Percentiles rank a stretch among this genome's conserved stretches.
These are phyloP conservation scores for Neltuma alba DNA, from an alignment of 306 rosid genomes.

Conservation along the genomic window DNA sequence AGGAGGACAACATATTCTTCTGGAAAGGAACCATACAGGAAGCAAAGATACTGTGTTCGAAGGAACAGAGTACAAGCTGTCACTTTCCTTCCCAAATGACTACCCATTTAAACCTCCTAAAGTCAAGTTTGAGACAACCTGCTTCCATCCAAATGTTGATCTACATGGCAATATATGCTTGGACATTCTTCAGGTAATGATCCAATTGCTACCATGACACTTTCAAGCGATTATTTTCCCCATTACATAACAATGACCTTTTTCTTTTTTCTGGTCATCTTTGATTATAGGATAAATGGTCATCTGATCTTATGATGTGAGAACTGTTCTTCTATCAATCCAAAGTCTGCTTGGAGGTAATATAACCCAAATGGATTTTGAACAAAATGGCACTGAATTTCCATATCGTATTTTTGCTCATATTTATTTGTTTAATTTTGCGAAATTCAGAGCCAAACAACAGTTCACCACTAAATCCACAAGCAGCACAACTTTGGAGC, in stretches of 20 bases:
- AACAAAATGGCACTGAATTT: neutral
- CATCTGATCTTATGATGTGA: slow-evolving; percentile 88
- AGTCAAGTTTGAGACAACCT: slow-evolving; percentile 84
- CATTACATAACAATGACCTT: neutral
- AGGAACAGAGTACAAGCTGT: slow-evolving; percentile 83
- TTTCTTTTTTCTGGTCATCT: neutral
- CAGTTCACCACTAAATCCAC: slow-evolving; percentile 89
- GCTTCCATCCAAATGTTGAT: slow-evolving; percentile 96
- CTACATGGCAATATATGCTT: slow-evolving; percentile 83
- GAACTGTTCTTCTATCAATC: slow-evolving; percentile 73
- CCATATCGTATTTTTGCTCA: neutral
- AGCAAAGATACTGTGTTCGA: slow-evolving; percentile 92
- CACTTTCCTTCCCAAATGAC: slow-evolving; percentile 82
- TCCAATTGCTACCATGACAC: neutral
- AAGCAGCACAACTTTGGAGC: slow-evolving; percentile 94
- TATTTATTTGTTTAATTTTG: neutral
- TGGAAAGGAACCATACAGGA: slow-evolving; percentile 98
- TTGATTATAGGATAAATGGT: slow-evolving; percentile 72
- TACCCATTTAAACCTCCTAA: slow-evolving; percentile 96
- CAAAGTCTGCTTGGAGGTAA: slow-evolving; percentile 95
- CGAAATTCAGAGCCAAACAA: slow-evolving; percentile 73
- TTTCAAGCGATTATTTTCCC: neutral
- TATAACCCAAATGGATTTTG: neutral
- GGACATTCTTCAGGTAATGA: slow-evolving; percentile 95
- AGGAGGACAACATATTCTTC: slow-evolving; percentile 88